Base-by-base conservation (phyloP, 2,329 filamentous ascomycete species). In the Fusarium keratoplasticum region DNA sequence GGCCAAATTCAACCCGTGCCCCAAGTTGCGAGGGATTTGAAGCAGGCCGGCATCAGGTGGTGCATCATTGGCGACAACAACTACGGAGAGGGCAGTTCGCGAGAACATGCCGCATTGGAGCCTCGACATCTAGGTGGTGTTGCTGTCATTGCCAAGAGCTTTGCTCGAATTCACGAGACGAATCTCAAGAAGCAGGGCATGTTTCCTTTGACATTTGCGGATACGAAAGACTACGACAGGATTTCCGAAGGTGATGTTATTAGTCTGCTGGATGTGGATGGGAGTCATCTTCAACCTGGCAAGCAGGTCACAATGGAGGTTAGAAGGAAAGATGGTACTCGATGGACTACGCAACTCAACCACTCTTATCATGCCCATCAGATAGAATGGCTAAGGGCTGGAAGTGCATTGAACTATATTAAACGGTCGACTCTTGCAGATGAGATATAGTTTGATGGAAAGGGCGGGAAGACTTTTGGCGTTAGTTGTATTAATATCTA, bases 81-180 rank as follows among this genome's bases (percentile, higher is more conserved):
- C 86, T 96, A 97, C 86, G 94, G 94, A 79, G 94, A 97, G 84
- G 94, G 94, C 73, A 92, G 89, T 78, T 95, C 94, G 65, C 92
- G 94, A 86, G 94, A 97, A 86, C 94, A 97, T 83, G 94, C 94
- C 77, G 94, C 94, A 79, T 89, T 97, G 69, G 93, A 96, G 87
- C 94, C 94, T 76, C 89, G 94, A 80, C 94, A 95, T 86, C 89
- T 96, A 70, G 94, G 94, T 76, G 94, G 94, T 83, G 88, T 95
- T 77, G 92, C 94, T 76, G 93, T 96, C 83, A 94, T 96, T 80
- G 92, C 90, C 82, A 91, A 92, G 84, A 92, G 89, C 71, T 96
- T 97, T 84, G 94, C 94, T 78, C 92, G 94, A 89, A 96, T 96
- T 81, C 94, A 96, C 88, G 94, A 96, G 88, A 96, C 94, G 83